These are phyloP conservation scores for Salicornia ramosissima DNA, from an alignment of 148 eudicot genomes.

Conservation along the genomic window DNA sequence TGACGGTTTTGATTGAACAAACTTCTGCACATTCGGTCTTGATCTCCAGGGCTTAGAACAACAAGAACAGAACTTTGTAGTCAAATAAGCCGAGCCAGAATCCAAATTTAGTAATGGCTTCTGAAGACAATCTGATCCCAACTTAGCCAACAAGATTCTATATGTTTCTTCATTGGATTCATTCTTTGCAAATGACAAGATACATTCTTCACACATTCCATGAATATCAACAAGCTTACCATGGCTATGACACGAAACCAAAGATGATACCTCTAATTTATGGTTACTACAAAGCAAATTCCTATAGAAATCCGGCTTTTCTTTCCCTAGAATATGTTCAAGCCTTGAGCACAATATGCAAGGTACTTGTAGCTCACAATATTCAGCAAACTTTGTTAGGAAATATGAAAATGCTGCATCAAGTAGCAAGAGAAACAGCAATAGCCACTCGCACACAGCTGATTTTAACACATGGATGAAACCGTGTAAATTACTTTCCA, in stretches of 20 bases:
- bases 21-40: constrained; percentile 46
- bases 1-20: constrained; percentile 34
- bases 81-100: constrained; percentile 27
- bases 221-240: constrained; percentile 51
- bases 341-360: constrained; percentile 65
- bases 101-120: constrained; percentile 35
- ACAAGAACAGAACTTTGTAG: constrained; percentile 50
- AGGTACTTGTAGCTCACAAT: constrained; percentile 50
- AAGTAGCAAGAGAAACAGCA: constrained; percentile 57
- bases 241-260: constrained; percentile 49
- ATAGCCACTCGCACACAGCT: constrained; percentile 66
- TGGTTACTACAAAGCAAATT: constrained; percentile 50
- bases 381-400: constrained; percentile 47
- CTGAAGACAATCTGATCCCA: constrained; percentile 43
- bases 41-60: constrained; percentile 50
- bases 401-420: constrained; percentile 56
- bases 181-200: constrained; percentile 38
- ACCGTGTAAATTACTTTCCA: constrained; percentile 29
- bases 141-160: constrained; percentile 45
- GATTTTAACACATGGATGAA: constrained; percentile 37
- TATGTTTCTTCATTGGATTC: constrained; percentile 40
- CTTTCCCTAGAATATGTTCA: constrained; percentile 46
- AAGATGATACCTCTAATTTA: constrained; percentile 47
- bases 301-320: constrained; percentile 35
- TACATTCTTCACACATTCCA: constrained; percentile 65